phyloP scores from a whole-genome alignment of 495 filamentous ascomycete species.

The Amorphotheca resinae region DNA sequence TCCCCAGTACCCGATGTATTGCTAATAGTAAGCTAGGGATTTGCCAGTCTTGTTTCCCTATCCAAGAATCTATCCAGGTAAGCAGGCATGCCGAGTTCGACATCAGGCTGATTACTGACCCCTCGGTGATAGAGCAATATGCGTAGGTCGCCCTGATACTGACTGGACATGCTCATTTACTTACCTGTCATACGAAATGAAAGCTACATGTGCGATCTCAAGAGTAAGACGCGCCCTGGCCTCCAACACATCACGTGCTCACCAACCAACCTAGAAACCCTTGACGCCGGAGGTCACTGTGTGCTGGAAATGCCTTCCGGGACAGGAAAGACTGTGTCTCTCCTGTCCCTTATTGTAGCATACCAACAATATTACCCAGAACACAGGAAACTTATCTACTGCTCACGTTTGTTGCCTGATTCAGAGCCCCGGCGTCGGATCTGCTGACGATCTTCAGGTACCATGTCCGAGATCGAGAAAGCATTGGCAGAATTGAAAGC shows the following conservation, averaged over 20 bases:
- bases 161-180: neutral
- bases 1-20: neutral
- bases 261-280: conserved; percentile 42
- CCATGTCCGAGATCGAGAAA: conserved; percentile 94
- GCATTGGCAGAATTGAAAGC: conserved; percentile 82
- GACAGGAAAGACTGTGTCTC: conserved; percentile 95
- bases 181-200: conserved; percentile 7
- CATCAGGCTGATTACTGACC: conserved; percentile 1
- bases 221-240: conserved; percentile 38
- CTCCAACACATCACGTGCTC: conserved; percentile 1
- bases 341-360: conserved; percentile 89
- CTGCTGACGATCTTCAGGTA: conserved; percentile 29
- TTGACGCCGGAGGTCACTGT: conserved; percentile 89
- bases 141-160: conserved; percentile 40
- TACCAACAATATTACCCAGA: conserved; percentile 89
- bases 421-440: conserved; percentile 2
- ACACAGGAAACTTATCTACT: conserved; percentile 93
- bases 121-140: conserved; percentile 62
- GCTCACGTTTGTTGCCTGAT: conserved; percentile 53
- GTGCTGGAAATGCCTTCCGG: conserved; percentile 99
- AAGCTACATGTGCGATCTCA: conserved; percentile 98
- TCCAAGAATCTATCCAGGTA: conserved; percentile 85
- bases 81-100: conserved; percentile 9
- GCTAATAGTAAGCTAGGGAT: conserved; percentile 42
- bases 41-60: conserved; percentile 94